A percentile compares a stretch with the other conserved stretches of the same genome.
Conservation (phyloP, 1,139 yeast genomes). For the Geotrichum europaeum region DNA sequence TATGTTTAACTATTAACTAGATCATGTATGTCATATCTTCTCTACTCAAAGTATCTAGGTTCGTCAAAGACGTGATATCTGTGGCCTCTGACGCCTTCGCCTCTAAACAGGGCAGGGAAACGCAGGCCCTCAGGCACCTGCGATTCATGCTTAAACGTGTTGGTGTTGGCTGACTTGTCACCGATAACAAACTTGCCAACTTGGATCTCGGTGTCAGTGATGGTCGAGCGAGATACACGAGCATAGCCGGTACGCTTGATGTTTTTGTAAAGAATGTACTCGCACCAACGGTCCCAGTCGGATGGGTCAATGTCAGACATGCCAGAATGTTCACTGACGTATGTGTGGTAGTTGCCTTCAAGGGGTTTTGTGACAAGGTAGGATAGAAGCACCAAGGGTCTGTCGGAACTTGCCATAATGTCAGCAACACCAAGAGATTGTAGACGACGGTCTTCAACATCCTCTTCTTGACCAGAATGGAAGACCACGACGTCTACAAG, state of each 20-base stretch:
- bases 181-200: conserved; percentile 79
- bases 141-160: conserved; percentile 52
- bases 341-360: conserved; percentile 85
- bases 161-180: conserved; percentile 44
- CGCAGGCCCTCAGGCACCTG: conserved; percentile 57
- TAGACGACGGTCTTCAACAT: conserved; percentile 82
- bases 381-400: conserved; percentile 79
- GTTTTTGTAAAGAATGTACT: conserved; percentile 83
- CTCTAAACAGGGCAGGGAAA: conserved; percentile 78
- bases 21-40: neutral
- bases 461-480: conserved; percentile 98
- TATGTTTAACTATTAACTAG: neutral
- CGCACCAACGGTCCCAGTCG: conserved; percentile 99
- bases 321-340: conserved; percentile 75
- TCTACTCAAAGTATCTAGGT: conserved; percentile 59
- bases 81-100: conserved; percentile 95
- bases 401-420: conserved; percentile 69
- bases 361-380: conserved; percentile 84
- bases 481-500: conserved; percentile 85
- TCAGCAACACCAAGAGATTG: conserved; percentile 74
- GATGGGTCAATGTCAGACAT: conserved; percentile 90
- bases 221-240: conserved; percentile 84
- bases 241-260: conserved; percentile 90
- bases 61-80: conserved; percentile 90
- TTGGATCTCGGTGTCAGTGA: conserved; percentile 95